Conservation (phyloP, 2,329 filamentous ascomycete species). For the Sclerotinia minor region DNA sequence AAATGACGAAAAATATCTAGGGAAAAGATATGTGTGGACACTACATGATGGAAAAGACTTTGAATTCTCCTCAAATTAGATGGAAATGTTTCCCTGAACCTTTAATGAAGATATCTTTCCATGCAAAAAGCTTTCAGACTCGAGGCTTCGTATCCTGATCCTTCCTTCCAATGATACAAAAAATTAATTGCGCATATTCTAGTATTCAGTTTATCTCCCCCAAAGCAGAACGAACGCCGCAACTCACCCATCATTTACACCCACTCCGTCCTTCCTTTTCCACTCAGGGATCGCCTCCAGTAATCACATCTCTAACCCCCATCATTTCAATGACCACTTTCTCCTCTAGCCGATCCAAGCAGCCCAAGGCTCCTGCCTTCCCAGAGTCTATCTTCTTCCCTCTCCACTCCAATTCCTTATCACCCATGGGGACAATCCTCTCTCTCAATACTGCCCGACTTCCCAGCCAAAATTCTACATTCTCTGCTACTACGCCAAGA, state of each 20-base stretch:
- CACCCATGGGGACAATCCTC: constrained; percentile 69
- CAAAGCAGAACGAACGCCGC: constrained; percentile 14
- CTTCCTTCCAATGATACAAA: constrained; percentile 19
- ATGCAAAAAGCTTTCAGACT: background rate
- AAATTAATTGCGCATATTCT: constrained; percentile 13
- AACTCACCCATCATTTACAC: constrained; percentile 4
- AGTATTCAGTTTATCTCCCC: constrained; percentile 13
- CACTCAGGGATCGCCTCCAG: constrained; percentile 30
- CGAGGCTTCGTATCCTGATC: background rate
- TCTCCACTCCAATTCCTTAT: constrained; percentile 66
- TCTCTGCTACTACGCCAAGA: constrained; percentile 68
- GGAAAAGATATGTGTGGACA: constrained; percentile 9
- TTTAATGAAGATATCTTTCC: constrained; percentile 7
- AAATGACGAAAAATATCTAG: background rate
- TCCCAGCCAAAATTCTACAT: constrained; percentile 78
- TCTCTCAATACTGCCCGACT: constrained; percentile 69
- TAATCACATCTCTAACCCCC: constrained; percentile 38
- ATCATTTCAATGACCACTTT: constrained; percentile 70
- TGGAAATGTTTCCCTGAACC: background rate
- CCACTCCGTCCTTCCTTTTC: background rate
- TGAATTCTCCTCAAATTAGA: background rate
- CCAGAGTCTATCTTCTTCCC: constrained; percentile 44
- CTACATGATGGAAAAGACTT: background rate
- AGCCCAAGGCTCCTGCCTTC: constrained; percentile 24
- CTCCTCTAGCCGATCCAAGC: constrained; percentile 65